Percentiles rank a stretch among this genome's conserved stretches.
Conservation (phyloP, 1,139 yeast species). For the Ogataea hybrid region DNA sequence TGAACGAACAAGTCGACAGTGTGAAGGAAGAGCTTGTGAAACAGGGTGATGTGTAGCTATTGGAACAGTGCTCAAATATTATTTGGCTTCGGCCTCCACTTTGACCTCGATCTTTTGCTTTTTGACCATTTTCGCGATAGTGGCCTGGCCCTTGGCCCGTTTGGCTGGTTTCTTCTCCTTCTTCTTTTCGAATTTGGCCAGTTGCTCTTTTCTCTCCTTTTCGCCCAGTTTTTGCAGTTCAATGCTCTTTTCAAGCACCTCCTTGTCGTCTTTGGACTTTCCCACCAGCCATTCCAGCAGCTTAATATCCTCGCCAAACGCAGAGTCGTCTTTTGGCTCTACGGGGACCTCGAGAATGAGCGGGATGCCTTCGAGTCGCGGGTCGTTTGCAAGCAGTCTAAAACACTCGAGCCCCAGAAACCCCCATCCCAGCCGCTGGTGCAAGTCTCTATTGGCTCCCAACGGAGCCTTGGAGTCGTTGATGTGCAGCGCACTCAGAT, state of each 20-base stretch:
- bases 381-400: slow-evolving; percentile 69
- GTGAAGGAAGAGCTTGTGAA: slow-evolving; percentile 10
- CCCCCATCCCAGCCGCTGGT: slow-evolving; percentile 86
- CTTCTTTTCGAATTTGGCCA: slow-evolving; percentile 28
- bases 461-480: slow-evolving; percentile 95
- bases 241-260: slow-evolving; percentile 46
- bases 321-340: slow-evolving; percentile 40
- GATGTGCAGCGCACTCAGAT: slow-evolving; percentile 76
- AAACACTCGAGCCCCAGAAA: slow-evolving; percentile 85
- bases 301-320: slow-evolving; percentile 82
- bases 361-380: slow-evolving; percentile 64
- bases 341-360: slow-evolving; percentile 89
- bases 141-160: slow-evolving; percentile 19
- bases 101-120: slow-evolving; percentile 18
- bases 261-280: slow-evolving; percentile 50
- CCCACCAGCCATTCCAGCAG: slow-evolving; percentile 68
- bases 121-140: slow-evolving; percentile 23
- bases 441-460: slow-evolving; percentile 88
- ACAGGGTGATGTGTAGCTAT: neutral
- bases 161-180: slow-evolving; percentile 27
- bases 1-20: slow-evolving; percentile 24
- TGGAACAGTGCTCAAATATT: neutral
- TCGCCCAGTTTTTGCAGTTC: slow-evolving; percentile 55
- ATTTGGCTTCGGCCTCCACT: slow-evolving; percentile 15
- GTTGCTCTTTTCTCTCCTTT: slow-evolving; percentile 46